These are phyloP conservation scores for Geopyxis carbonaria DNA, from an alignment of 495 filamentous ascomycete genomes.

Conservation along the genomic window DNA sequence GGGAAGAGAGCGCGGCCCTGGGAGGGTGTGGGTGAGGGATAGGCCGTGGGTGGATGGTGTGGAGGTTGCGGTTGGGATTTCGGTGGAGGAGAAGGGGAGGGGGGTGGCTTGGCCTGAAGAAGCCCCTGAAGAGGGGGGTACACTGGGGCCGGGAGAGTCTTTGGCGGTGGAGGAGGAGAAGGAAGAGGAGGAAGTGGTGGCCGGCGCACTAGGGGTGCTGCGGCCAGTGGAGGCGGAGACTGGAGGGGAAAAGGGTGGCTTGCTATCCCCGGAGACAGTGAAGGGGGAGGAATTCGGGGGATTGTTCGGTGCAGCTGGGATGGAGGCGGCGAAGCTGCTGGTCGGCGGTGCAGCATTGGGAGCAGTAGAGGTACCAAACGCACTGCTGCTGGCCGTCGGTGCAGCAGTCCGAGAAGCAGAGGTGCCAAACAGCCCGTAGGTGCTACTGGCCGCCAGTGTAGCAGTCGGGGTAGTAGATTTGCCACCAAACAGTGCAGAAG, in stretches of 20 bases:
- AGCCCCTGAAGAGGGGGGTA: background rate
- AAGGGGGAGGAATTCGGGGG: background rate
- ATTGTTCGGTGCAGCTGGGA: background rate
- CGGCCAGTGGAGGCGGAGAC: background rate
- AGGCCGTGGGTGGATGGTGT: constrained; percentile 26
- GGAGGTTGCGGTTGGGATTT: constrained; percentile 11
- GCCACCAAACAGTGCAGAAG: background rate
- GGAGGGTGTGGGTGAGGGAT: constrained; percentile 37
- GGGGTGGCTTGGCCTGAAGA: background rate
- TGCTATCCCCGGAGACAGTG: background rate
- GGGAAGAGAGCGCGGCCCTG: constrained; percentile 26
- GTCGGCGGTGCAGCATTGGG: background rate
- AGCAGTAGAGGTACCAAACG: background rate
- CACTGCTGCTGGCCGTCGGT: background rate
- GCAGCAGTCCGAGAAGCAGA: background rate
- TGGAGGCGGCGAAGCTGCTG: background rate
- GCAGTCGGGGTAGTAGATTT: background rate
- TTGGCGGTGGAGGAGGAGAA: too few species aligned
- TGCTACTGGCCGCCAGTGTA: background rate
- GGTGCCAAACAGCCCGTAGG: background rate
- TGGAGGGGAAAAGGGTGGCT: background rate
- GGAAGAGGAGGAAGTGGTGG: too few species aligned
- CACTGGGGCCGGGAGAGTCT: background rate
- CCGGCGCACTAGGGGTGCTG: too few species aligned
- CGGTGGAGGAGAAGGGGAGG: background rate